These are phyloP conservation scores for Schwanniomyces yamadae DNA, from an alignment of 805 yeast species.

Conservation along the genomic window DNA sequence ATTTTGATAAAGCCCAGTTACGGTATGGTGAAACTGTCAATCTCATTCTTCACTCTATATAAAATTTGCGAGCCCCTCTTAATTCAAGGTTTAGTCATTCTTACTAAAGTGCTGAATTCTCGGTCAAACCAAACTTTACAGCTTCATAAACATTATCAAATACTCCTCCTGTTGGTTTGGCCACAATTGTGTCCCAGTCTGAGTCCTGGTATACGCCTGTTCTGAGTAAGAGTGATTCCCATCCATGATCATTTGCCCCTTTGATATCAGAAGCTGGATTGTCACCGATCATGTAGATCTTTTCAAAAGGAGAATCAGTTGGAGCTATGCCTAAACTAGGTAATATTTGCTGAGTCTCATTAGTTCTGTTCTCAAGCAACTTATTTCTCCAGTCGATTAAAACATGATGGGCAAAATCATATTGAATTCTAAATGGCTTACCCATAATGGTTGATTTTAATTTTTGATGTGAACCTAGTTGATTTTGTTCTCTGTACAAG, in stretches of 20 bases:
- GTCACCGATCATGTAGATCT: slow-evolving; percentile 95
- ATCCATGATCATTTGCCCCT: slow-evolving; percentile 86
- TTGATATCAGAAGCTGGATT: slow-evolving; percentile 90
- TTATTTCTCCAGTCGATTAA: slow-evolving; percentile 55
- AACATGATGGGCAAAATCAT: slow-evolving; percentile 78
- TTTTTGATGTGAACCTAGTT: slow-evolving; percentile 29
- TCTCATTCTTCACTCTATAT: too few species aligned
- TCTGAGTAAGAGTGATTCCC: slow-evolving; percentile 81
- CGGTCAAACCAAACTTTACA: slow-evolving; percentile 21
- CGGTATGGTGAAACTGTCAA: too few species aligned
- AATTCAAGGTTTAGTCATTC: too few species aligned
- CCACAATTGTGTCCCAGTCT: slow-evolving; percentile 40
- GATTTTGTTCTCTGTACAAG: slow-evolving; percentile 54
- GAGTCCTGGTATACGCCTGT: slow-evolving; percentile 83
- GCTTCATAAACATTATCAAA: slow-evolving; percentile 49
- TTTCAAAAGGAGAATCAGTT: slow-evolving; percentile 36
- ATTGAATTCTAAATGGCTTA: slow-evolving; percentile 76
- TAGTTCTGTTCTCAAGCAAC: slow-evolving; percentile 18
- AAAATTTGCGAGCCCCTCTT: too few species aligned
- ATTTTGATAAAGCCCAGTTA: too few species aligned
- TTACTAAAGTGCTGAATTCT: slow-evolving; percentile 2
- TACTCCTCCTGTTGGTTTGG: slow-evolving; percentile 50
- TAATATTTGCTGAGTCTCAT: slow-evolving; percentile 22
- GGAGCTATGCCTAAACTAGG: slow-evolving; percentile 49
- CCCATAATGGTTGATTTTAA: slow-evolving; percentile 67